Percentiles rank a stretch among this genome's conserved stretches.
Conservation (phyloP, 2,329 filamentous ascomycete species). For the Chaetomiaceae sp. region DNA sequence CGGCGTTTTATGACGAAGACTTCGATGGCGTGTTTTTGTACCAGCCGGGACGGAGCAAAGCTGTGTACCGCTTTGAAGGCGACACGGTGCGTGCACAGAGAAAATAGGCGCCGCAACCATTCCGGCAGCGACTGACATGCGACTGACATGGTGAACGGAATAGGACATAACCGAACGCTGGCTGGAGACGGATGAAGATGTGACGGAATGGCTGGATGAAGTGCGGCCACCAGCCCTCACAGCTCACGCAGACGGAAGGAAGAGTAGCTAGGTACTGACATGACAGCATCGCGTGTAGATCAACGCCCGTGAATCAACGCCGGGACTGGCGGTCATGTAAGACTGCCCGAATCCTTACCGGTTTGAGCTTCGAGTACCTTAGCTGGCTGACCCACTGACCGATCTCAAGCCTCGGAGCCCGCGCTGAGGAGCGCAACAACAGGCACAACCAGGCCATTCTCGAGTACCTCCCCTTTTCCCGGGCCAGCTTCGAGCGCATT, state of each 20-base stretch:
- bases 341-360: not conserved
- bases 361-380: no score
- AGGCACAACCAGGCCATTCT: constrained; percentile 5
- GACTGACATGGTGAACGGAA: no score
- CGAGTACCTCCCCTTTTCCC: constrained; percentile 8
- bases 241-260: no score
- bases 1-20: not conserved
- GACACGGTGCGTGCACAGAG: not conserved
- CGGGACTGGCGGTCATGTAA: constrained; percentile 1
- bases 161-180: constrained; percentile 1
- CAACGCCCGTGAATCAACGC: not conserved
- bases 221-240: no score
- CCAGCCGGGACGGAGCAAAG: not conserved
- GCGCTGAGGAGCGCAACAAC: not conserved
- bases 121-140: no score
- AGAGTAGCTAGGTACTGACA: no score
- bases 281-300: no score
- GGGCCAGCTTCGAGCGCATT: not conserved
- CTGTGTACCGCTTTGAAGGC: not conserved
- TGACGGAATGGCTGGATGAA: not conserved
- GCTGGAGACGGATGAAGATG: not conserved
- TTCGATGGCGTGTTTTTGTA: constrained; percentile 1
- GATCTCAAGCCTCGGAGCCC: not conserved
- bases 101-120: no score
- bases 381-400: not conserved